These are phyloP conservation scores for Neofusicoccum cordaticola DNA, from an alignment of 2,329 filamentous ascomycete species.

Conservation along the genomic window DNA sequence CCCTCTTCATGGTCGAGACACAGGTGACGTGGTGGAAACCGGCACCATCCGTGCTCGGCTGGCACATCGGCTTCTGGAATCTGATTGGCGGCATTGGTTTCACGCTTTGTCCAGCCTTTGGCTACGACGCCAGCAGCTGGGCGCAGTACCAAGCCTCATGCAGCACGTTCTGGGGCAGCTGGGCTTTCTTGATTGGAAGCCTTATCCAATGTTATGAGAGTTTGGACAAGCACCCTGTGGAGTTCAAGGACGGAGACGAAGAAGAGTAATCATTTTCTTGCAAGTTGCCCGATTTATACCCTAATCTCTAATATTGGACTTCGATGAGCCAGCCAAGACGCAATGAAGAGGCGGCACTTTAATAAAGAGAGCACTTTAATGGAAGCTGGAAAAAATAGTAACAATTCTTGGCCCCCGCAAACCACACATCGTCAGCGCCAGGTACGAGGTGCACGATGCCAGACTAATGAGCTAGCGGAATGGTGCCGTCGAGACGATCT, in stretches of 20 bases:
- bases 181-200: slow-evolving; percentile 35
- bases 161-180: slow-evolving; percentile 35
- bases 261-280: neutral
- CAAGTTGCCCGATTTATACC: neutral
- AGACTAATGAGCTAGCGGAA: no score
- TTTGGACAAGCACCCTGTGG: slow-evolving; percentile 32
- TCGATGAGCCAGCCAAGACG: neutral
- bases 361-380: neutral
- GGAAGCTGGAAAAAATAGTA: no score
- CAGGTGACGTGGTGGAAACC: slow-evolving; percentile 63
- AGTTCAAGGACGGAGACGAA: slow-evolving; percentile 18
- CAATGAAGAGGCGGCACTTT: neutral
- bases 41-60: slow-evolving; percentile 56
- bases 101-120: slow-evolving; percentile 43
- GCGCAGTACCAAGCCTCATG: slow-evolving; percentile 32
- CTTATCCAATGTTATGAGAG: slow-evolving; percentile 35
- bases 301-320: neutral
- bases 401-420: no score
- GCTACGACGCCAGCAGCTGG: slow-evolving; percentile 31
- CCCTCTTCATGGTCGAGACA: slow-evolving; percentile 65
- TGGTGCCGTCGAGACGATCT: no score
- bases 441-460: no score
- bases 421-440: no score
- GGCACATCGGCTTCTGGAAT: slow-evolving; percentile 68
- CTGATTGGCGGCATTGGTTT: slow-evolving; percentile 63